Evolutionary conservation across 1,284 basidiomycete species (phyloP), one percentile per base, ranked within the genome.

Genomic region (Naganishia cerealis): DNA sequence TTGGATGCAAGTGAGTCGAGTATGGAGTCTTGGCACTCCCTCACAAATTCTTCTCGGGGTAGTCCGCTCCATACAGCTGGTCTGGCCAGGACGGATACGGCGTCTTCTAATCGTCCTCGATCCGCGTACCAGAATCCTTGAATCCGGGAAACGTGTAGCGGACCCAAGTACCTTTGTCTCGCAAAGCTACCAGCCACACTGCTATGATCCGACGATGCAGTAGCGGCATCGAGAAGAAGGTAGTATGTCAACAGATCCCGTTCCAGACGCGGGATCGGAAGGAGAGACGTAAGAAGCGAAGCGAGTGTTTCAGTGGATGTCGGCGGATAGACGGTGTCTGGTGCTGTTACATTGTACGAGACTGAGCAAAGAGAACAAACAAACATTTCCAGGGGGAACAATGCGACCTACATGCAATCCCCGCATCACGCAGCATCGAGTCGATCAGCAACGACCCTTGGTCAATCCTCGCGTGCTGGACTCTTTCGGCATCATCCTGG

Each of bases 241-340:
- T 68, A 68, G 43, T 58, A 67, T 15, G 57, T 55, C 46, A 67
- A 42, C 24, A 57, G 24, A 24, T 67, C 65, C 13, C 43, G 43
- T 21, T 53, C 42, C 8, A 67, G 33, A 16, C 46, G 65, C 8
- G 63, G 53, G 9, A 39, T 42, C 36, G 29, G 12, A 18, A 33
- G 39, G 4, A 57, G 63, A 21, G 39, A 21, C 33, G 56, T n/a
- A 8, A 57, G 39, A 15, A 66, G 24, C 6, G 48, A 18, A 16
- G 18, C 7, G 16, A 66, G 33, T 8, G 18, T 13, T 3, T 57
- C 7, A 26, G 24, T 16, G 15, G 33, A 21, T 18, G 50, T 42
- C 36, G 61, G 48, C 7, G 61, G 26, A 29, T 63, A 63, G 6
- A 40, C 21, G 18, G 12, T 18, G 24, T 21, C 16, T 16, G 46